Percentiles rank a stretch among this genome's conserved stretches.
These are phyloP conservation scores for Vitis amurensis DNA, from an alignment of 164 flowering plant genomes.

Conservation along the genomic window DNA sequence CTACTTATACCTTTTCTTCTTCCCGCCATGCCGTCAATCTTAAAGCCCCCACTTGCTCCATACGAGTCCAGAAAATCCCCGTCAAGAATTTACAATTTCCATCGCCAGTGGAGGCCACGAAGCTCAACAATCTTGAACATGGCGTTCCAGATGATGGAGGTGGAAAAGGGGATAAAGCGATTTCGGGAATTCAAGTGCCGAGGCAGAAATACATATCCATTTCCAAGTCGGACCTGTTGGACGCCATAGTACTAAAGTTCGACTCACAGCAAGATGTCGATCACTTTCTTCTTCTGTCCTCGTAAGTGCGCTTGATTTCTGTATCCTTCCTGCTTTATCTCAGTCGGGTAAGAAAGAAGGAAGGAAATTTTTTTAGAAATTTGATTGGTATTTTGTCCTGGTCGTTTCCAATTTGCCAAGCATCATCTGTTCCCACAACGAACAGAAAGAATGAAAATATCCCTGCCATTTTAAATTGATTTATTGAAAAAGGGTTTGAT, in stretches of 20 bases:
- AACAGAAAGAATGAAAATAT: too few species aligned
- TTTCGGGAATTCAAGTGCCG: conserved; percentile 67
- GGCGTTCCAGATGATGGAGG: background rate
- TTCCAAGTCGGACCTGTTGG: conserved; percentile 61
- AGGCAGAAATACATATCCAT: conserved; percentile 64
- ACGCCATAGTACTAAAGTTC: conserved; percentile 53
- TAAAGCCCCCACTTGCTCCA: background rate
- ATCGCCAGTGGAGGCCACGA: background rate
- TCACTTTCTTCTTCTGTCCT: conserved; percentile 56
- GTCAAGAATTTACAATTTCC: conserved; percentile 3
- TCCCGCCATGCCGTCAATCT: background rate
- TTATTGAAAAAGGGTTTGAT: too few species aligned
- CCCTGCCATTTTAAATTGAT: too few species aligned
- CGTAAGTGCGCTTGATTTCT: conserved; percentile 34
- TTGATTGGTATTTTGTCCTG: too few species aligned
- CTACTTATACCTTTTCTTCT: background rate
- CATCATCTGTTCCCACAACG: too few species aligned
- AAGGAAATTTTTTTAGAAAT: too few species aligned
- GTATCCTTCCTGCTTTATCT: background rate
- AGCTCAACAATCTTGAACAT: background rate
- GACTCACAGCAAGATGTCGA: conserved; percentile 33
- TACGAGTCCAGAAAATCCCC: conserved; percentile 7
- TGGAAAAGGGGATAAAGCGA: conserved; percentile 22
- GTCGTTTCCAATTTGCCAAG: too few species aligned
- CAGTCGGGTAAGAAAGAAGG: too few species aligned